Conservation (phyloP, 1,284 basidiomycete genomes). For the Amylostereum areolatum region DNA sequence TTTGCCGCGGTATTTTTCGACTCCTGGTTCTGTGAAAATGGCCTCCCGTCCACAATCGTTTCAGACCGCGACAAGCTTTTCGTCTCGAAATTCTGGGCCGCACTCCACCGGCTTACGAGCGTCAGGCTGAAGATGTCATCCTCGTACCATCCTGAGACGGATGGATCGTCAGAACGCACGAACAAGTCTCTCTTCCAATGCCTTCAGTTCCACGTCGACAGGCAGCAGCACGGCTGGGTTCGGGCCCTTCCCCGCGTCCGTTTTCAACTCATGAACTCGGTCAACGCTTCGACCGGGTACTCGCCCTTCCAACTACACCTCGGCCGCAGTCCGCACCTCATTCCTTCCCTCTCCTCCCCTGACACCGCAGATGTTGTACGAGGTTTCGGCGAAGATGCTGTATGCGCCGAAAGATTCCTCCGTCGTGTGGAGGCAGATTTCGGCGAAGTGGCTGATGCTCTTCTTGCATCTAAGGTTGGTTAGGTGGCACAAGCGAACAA, state of each 20-base stretch:
- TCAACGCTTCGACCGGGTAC: conserved; percentile 17
- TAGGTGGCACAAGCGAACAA: conserved; percentile 12
- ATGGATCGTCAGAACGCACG: conserved; percentile 13
- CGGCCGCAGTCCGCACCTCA: conserved; percentile 12
- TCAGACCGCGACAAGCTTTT: conserved; percentile 36
- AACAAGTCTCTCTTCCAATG: conserved; percentile 12
- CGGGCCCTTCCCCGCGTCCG: conserved; percentile 22
- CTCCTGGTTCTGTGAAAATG: conserved; percentile 35
- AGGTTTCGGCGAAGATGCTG: not conserved
- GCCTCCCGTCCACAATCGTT: conserved; percentile 32
- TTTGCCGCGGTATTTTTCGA: conserved; percentile 25
- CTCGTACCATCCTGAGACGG: conserved; percentile 14
- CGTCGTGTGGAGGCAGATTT: conserved; percentile 2
- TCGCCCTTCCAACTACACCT: conserved; percentile 23
- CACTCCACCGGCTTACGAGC: conserved; percentile 12
- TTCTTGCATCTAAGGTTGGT: conserved; percentile 8
- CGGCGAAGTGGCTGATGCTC: conserved; percentile 13
- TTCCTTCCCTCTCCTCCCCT: conserved; percentile 9
- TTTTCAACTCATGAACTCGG: conserved; percentile 28
- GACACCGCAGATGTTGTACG: not conserved
- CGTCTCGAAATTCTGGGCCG: conserved; percentile 20
- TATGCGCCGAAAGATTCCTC: not conserved
- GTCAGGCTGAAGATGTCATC: conserved; percentile 12
- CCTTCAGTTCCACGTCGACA: conserved; percentile 14
- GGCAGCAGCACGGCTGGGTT: conserved; percentile 28